phyloP scores from a whole-genome alignment of 192 early-diverging fungal genomes.

The Haplosporangium gracile region DNA sequence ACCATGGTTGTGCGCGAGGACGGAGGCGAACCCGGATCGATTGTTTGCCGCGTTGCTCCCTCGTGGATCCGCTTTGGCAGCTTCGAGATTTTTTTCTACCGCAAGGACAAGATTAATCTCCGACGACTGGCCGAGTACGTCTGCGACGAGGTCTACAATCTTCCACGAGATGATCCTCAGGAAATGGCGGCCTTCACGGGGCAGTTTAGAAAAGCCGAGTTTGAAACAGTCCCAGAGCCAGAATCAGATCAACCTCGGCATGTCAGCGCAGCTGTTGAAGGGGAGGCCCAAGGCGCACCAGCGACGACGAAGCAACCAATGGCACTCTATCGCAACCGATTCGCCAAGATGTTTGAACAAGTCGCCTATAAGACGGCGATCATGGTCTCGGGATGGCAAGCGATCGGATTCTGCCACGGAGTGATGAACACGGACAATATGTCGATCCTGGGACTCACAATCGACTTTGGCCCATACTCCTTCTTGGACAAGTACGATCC shows the following conservation, averaged over 20 bases:
- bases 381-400: slow-evolving; percentile 87
- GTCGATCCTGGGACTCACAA: slow-evolving; percentile 84
- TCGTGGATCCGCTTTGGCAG: slow-evolving; percentile 91
- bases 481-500: slow-evolving; percentile 91
- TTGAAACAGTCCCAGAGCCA: background rate
- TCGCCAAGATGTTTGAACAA: slow-evolving; percentile 67
- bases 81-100: slow-evolving; percentile 85
- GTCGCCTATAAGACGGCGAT: slow-evolving; percentile 74
- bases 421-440: slow-evolving; percentile 97
- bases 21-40: slow-evolving; percentile 76
- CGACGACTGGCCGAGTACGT: slow-evolving; percentile 80
- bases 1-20: slow-evolving; percentile 76
- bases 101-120: slow-evolving; percentile 69
- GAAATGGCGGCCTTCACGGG: slow-evolving; percentile 27
- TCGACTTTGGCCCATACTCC: slow-evolving; percentile 91
- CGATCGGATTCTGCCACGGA: slow-evolving; percentile 83
- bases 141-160: slow-evolving; percentile 66
- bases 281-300: slow-evolving; percentile 1
- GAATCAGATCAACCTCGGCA: background rate
- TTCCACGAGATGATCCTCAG: slow-evolving; percentile 43
- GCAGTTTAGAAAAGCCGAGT: slow-evolving; percentile 5
- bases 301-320: background rate
- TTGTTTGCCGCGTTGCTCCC: slow-evolving; percentile 80
- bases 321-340: slow-evolving; percentile 62
- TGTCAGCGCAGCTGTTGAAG: slow-evolving; percentile 8